phyloP scores from a whole-genome alignment of 2,329 filamentous ascomycete species.

The Epichloe scottii region DNA sequence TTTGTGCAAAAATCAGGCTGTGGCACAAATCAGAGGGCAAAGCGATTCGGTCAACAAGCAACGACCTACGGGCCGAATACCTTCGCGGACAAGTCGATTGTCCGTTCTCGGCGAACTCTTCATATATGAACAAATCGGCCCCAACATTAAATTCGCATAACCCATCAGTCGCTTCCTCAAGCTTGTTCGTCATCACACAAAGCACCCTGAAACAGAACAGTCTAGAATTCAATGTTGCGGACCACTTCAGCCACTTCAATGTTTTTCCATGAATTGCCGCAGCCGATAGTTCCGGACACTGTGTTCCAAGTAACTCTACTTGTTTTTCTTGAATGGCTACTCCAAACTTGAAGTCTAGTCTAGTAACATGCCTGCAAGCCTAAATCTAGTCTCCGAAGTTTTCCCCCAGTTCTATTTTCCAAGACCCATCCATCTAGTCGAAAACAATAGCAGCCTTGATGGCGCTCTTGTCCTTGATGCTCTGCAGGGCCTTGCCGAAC shows the following conservation, averaged over 20 bases:
- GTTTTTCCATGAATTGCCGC: background rate
- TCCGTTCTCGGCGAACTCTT: too few species aligned
- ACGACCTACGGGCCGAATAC: too few species aligned
- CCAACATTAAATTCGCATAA: too few species aligned
- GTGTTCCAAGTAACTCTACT: background rate
- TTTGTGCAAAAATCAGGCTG: too few species aligned
- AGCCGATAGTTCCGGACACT: background rate
- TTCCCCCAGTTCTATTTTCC: background rate
- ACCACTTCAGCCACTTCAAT: background rate
- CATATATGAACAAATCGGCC: too few species aligned
- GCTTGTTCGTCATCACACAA: too few species aligned
- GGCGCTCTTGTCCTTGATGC: constrained; percentile 58
- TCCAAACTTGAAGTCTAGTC: background rate
- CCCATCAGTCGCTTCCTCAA: too few species aligned
- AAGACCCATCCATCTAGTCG: constrained; percentile 33
- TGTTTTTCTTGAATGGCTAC: background rate
- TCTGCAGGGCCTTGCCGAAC: constrained; percentile 56
- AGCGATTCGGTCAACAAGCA: too few species aligned
- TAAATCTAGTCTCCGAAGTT: background rate
- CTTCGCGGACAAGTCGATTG: too few species aligned
- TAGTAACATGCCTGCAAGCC: background rate
- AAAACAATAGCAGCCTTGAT: constrained; percentile 66
- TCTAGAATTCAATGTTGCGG: background rate
- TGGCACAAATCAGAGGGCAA: too few species aligned
- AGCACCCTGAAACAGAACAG: too few species aligned